phyloP scores from a whole-genome alignment of 306 rosid genomes.

The Glycine tomentella region DNA sequence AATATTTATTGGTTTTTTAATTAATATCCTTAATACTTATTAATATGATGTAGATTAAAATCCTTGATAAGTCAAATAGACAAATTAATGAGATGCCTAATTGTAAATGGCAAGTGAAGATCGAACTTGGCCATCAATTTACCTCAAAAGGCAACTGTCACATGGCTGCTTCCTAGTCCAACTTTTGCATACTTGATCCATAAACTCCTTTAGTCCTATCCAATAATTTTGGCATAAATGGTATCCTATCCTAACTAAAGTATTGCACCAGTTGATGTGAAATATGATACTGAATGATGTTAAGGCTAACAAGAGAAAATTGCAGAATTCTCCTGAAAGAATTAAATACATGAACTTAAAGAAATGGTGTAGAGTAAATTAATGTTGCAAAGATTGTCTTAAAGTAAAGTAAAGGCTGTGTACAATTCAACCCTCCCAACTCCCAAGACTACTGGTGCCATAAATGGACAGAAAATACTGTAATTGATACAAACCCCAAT shows the following conservation, averaged over 20 bases:
- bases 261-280: not conserved
- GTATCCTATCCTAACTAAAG: conserved; percentile 35
- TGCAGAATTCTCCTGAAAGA: conserved; percentile 20
- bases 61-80: conserved; percentile 7
- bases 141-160: not conserved
- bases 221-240: conserved; percentile 23
- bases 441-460: conserved; percentile 22
- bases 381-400: not conserved
- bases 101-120: not conserved
- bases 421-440: conserved; percentile 30
- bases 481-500: conserved; percentile 21
- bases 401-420: not conserved
- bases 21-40: not conserved
- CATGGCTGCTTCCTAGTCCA: conserved; percentile 49
- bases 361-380: conserved; percentile 33
- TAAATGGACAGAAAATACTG: not conserved
- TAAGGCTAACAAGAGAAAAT: conserved; percentile 4
- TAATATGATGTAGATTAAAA: not conserved
- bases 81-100: not conserved
- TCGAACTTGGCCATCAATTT: conserved; percentile 25
- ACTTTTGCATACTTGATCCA: not conserved
- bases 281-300: not conserved
- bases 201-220: not conserved
- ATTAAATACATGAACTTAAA: conserved; percentile 22
- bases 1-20: not conserved